Evolutionary conservation across 2,329 filamentous ascomycete species (phyloP), one percentile per base, ranked within the genome.

Genomic region (Fusarium albosuccineum): DNA sequence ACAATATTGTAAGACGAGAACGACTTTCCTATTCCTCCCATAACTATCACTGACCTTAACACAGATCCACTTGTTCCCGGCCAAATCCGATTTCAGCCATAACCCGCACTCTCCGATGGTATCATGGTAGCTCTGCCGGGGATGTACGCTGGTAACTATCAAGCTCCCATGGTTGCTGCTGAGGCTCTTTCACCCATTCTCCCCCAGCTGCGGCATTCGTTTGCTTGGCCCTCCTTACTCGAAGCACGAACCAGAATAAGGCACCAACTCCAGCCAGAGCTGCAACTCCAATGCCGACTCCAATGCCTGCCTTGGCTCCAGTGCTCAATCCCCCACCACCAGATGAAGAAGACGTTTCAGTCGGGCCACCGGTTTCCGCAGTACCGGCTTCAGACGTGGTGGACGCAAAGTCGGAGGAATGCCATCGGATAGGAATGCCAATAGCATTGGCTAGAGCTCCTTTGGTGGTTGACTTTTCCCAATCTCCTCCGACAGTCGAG

Each of bases 91-190:
- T 48, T 48, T 5, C 29, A 6, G 13, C 34, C 29, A 48, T 22
- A 29, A 14, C 44, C 44, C n/a, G n/a, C n/a, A 9, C 16, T 22
- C 1, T 34, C 44, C 1, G 44, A 7, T 11, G 10, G 22, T 22
- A 22, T 22, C 22, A 11, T 4, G 27, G 29, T 6, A 48, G 16
- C 16, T 48, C 44, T 6, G 44, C 44, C 4, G 44, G 44, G 1
- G 44, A 30, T 48, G 34, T 48, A 22, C 27, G 44, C 11, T 48
- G 44, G 29, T 48, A 34, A 14, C 44, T 48, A 34, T 48, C 44
- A 6, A 48, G 44, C n/a, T 48, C 44, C 29, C 29, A 48, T 22
- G 44, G 27, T 46, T 34, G 44, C 2, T 46, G 44, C 16, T 48
- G 44, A n/a, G 44, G 44, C 10, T 9, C 29, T 29, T 48, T 48